Evolutionary conservation across 164 flowering plant species (phyloP).

Genomic region (Magnolia kwangsiensis): DNA sequence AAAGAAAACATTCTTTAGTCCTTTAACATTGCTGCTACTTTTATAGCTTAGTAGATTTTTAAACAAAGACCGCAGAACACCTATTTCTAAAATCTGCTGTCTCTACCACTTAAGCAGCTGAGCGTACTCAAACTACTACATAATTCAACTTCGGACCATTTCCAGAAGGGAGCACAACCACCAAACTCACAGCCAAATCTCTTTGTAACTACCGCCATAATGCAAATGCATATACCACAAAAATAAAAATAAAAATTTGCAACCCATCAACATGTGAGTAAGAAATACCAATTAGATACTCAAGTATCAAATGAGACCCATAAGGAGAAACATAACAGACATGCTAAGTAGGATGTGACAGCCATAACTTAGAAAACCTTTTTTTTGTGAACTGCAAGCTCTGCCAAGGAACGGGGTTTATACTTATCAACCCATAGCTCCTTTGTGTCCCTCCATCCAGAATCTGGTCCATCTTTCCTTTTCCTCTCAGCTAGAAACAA

Average conservation of each 20-base stretch:
- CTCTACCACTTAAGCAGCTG: too few species aligned
- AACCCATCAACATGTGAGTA: neutral
- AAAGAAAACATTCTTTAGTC: too few species aligned
- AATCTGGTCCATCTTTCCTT: slow-evolving; percentile 26
- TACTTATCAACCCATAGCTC: slow-evolving; percentile 88
- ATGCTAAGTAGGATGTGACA: neutral
- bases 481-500: slow-evolving; percentile 12
- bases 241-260: too few species aligned
- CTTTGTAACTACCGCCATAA: neutral
- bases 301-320: too few species aligned
- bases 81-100: too few species aligned
- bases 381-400: slow-evolving; percentile 89
- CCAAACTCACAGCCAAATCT: neutral
- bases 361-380: slow-evolving; percentile 49
- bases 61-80: too few species aligned
- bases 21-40: too few species aligned
- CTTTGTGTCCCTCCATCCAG: slow-evolving; percentile 22
- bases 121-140: too few species aligned
- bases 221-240: too few species aligned
- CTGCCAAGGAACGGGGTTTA: slow-evolving; percentile 59
- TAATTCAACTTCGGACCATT: too few species aligned
- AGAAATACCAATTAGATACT: neutral
- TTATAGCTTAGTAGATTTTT: too few species aligned
- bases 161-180: too few species aligned
- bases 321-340: neutral